Evolutionary conservation across 352 stramenopile genomes (phyloP).

Genomic region (Pythium brachiatum): DNA sequence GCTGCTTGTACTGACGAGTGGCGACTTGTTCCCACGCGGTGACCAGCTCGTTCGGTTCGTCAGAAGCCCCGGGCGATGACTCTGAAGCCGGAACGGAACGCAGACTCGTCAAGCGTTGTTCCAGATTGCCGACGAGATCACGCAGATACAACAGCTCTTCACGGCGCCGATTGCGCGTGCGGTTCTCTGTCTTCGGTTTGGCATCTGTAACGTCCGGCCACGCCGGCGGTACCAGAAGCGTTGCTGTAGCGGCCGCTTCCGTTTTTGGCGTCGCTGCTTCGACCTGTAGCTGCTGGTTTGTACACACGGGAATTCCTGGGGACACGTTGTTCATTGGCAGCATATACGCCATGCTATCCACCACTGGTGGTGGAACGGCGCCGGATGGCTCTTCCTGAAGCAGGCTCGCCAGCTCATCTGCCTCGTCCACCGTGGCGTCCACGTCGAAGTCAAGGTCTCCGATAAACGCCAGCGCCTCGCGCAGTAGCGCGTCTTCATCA

Average conservation of each 20-base stretch:
- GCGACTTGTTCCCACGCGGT: constrained; percentile 15
- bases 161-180: constrained; percentile 2
- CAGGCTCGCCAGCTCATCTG: not conserved
- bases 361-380: not conserved
- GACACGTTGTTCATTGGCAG: no score
- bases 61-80: not conserved
- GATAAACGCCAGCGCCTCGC: constrained; percentile 20
- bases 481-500: constrained; percentile 16
- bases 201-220: not conserved
- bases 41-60: constrained; percentile 1
- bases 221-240: not conserved
- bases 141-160: constrained; percentile 18
- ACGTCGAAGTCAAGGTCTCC: constrained; percentile 13
- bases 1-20: constrained; percentile 12
- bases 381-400: not conserved
- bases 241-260: not conserved
- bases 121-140: constrained; percentile 2
- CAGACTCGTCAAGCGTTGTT: not conserved
- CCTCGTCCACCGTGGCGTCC: not conserved
- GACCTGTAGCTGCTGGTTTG: no score
- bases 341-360: no score
- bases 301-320: no score
- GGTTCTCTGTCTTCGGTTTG: not conserved
- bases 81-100: not conserved
- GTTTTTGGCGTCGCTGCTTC: not conserved